Base-by-base conservation (phyloP, 116 monocot genomes). In the Zostera marina region DNA sequence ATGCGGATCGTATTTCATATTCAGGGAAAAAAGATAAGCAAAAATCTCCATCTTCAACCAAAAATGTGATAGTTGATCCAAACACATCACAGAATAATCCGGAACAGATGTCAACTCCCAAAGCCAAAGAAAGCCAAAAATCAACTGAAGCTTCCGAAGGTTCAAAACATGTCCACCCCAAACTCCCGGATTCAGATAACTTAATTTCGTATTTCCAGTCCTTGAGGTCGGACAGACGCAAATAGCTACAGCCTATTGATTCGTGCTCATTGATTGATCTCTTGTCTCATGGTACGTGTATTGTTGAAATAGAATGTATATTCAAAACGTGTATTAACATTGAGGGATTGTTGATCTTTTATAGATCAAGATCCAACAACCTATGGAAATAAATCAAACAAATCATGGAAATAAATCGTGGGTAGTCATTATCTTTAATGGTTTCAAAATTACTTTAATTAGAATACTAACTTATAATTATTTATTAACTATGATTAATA, bases 131-230 rank as follows among this genome's bases (percentile, higher is more conserved):
- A 38, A 53, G 41, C 20, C 7, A n/a, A 2, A 53, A 42, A 19
- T 41, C 47, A 58, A 41, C 14, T 22, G 52, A 11, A 26, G 63
- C 26, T n/a, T 43, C 63, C 6, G 67, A 79, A 43, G 66, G 56
- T 43, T 11, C 3, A 17, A 10, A 19, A 56, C 83, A 83, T 74
- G 72, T 73, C 56, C 92, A 83, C 42, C 86, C 84, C 47, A 93
- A 83, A 42, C 87, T 80, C 57, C 92, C 92, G 13, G 92, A 93
- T 58, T 84, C 78, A 56, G 93, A 93, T 16, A 52, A 72, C 22
- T 44, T 93, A 9, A 70, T 76, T 53, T 84, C 84, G 57, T 83
- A 81, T 73, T 92, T 92, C 64, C 78, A 67, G 41, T 68, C 81
- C 2, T 73, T 93, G 22, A 67, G 84, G 45, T 63, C 88, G 32